Evolutionary conservation across 495 filamentous ascomycete genomes (phyloP), one percentile per base, ranked within the genome.

Genomic region (Baudoinia panamericana): DNA sequence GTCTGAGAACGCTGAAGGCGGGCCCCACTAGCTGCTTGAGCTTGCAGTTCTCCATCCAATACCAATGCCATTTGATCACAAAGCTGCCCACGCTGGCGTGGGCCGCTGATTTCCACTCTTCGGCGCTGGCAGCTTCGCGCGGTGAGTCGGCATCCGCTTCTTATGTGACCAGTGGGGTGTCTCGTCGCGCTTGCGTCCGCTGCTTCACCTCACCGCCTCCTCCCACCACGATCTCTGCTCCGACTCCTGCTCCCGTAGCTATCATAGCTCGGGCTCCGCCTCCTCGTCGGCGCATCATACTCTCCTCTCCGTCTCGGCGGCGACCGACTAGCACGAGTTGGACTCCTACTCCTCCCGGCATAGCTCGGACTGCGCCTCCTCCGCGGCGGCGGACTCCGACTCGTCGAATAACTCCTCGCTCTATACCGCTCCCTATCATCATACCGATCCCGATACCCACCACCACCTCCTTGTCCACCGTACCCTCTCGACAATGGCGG

Each of bases 251-350:
- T 71, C 44, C 68, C 70, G 51, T 75, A 76, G 46, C 74, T 77
- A 42, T 62, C 70, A 46, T 74, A 74, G 53, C 75, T 80, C 10
- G 68, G 66, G 43, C 73, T 83, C 45, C 78, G 38, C 24, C 56
- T 64, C 40, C 70, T 62, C 39, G 70, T 46, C 22, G 43, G 45
- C 29, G 42, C 35, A 45, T 34, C 41, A 20, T 8, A 4, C 4
- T 33, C 23, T 17, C 62, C 55, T 25, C 63, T 56, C 10, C 63
- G 61, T 16, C 65, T 60, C 30, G 65, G 59, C 16, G 63, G 63
- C 12, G 72, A 71, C 4, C 22, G 28, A 22, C 29, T 23, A 6
- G 3, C 36, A 5, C 36, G 31, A 10, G 9, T 20, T 10, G 70
- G 36, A 31, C 36, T 32, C 29, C 55, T 56, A 17, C 51, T 51